Percentiles rank a stretch among this genome's conserved stretches.
These are phyloP conservation scores for Vigna hirtella DNA, from an alignment of 306 rosid genomes.

Conservation along the genomic window DNA sequence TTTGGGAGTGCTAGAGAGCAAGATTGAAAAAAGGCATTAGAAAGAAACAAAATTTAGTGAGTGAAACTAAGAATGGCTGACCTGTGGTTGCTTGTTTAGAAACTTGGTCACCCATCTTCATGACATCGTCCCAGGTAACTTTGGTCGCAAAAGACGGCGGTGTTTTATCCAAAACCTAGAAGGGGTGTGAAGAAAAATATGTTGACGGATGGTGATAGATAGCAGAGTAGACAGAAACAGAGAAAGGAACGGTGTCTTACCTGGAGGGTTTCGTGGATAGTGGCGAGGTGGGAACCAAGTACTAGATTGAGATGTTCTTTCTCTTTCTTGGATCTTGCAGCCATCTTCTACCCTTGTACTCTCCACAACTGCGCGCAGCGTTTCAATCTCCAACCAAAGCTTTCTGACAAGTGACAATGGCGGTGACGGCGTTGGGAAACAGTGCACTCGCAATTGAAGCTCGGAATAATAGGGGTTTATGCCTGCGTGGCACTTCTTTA, in stretches of 20 bases:
- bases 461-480: no score
- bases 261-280: constrained; percentile 80
- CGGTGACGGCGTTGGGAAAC: not conserved
- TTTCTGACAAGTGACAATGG: not conserved
- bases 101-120: constrained; percentile 74
- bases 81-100: constrained; percentile 89
- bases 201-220: not conserved
- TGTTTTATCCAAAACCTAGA: constrained; percentile 71
- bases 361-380: no score
- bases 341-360: constrained; percentile 4
- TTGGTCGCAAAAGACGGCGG: constrained; percentile 71
- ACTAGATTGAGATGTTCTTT: constrained; percentile 57
- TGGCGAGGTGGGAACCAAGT: constrained; percentile 63
- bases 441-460: no score
- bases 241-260: constrained; percentile 18
- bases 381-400: no score
- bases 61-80: constrained; percentile 24
- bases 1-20: not conserved
- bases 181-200: not conserved
- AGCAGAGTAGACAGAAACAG: not conserved
- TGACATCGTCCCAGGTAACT: constrained; percentile 79
- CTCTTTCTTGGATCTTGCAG: constrained; percentile 52
- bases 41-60: not conserved
- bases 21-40: not conserved
- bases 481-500: not conserved